Base-by-base conservation (phyloP, 2,329 filamentous ascomycete genomes). In the Hymenoscyphus salicellus region DNA sequence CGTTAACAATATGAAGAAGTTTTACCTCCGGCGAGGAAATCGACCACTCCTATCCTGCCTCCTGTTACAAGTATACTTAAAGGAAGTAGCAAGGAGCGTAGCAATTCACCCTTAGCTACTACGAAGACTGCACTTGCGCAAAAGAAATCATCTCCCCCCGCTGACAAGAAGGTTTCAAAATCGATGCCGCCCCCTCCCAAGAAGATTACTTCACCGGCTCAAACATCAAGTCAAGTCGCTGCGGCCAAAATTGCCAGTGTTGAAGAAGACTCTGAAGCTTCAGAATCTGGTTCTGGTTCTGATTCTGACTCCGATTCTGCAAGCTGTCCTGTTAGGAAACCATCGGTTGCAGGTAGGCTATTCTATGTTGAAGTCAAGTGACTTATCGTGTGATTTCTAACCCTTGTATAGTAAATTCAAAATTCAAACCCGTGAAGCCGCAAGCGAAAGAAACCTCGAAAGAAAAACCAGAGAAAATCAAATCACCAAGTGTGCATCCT, bases 11-110 rank as follows among this genome's bases (percentile, higher is more conserved):
- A 20, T 38, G 49, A 52, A 49, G 10, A 56, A 62, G 33, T 46
- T 49, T 55, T 65, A 58, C 61, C 58, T 56, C 33, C 33, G 7
- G 26, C 4, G n/a, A 56, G 11, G 32, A 26, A 36, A 38, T 60
- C 52, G 11, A 55, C 36, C 17, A 63, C 64, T 7, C 61, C 62
- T 32, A 65, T 68, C 30, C 49, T 61, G 26, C 66, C 66, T 38
- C 66, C 66, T 33, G 57, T 36, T 5, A 61, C 23, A 23, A 23
- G 43, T 49, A 49, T 20, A 49, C 23, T 49, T 8, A 49, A 23
- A n/a, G 43, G n/a, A 11, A 14, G 20, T 49, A 49, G n/a, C 23
- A 49, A 23, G 43, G 43, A 49, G 43, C 23, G 36, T 16, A 38
- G 14, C 14, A 38, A 3, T 17, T 38, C 36, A 38, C 36, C 36